Evolutionary conservation across 148 eudicot genomes (phyloP).

Genomic region (Diospyros lotus): DNA sequence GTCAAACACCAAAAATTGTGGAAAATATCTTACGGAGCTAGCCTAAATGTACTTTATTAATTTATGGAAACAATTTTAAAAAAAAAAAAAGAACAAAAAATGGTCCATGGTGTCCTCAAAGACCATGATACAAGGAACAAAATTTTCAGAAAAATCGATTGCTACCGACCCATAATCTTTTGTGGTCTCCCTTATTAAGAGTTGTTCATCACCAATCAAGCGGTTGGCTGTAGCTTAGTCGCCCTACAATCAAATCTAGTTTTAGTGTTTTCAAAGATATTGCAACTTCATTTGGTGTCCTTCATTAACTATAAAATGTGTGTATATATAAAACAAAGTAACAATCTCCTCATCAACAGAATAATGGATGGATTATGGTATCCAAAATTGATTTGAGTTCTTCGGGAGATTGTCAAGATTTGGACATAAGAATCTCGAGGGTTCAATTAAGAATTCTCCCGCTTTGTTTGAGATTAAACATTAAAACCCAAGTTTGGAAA

Average conservation of each 20-base stretch:
- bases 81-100: neutral
- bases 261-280: neutral
- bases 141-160: neutral
- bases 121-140: neutral
- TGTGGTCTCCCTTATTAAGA: neutral
- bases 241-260: constrained; percentile 3
- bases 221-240: neutral
- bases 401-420: no score
- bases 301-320: neutral
- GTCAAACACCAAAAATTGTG: no score
- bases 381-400: no score
- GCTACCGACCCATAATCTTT: neutral
- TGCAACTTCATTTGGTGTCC: neutral
- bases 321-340: no score
- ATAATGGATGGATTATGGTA: no score
- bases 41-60: no score
- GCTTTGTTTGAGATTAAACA: no score
- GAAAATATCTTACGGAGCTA: no score
- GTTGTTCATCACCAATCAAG: neutral
- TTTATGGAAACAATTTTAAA: neutral
- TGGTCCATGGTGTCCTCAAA: neutral
- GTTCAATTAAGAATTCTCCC: no score
- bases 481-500: no score
- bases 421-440: no score
- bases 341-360: no score